Evolutionary conservation across 306 rosid species (phyloP).

Genomic region (Malus asiatica): DNA sequence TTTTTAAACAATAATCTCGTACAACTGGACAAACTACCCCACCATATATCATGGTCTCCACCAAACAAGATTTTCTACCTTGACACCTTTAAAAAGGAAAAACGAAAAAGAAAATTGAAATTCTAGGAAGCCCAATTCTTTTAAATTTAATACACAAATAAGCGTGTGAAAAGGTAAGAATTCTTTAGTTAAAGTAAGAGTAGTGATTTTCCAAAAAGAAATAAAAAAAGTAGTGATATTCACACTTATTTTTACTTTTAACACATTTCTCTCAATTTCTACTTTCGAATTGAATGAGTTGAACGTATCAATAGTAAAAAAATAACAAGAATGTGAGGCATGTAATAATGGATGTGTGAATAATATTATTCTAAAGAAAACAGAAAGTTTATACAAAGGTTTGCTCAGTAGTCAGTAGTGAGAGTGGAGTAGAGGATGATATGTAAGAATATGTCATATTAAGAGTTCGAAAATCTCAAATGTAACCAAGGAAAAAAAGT

Average conservation of each 20-base stretch:
- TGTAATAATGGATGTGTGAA: too few relatives aligned
- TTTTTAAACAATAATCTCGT: not conserved
- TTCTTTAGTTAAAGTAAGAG: not conserved
- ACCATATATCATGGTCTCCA: slow-evolving; percentile 17
- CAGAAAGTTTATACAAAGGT: too few relatives aligned
- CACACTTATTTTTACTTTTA: too few relatives aligned
- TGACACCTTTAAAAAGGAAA: not conserved
- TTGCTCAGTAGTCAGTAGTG: not conserved
- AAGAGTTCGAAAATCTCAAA: too few relatives aligned
- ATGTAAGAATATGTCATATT: not conserved
- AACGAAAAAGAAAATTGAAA: not conserved
- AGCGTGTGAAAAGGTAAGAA: not conserved
- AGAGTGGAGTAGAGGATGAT: not conserved
- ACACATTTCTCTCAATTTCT: accelerated
- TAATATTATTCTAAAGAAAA: not conserved
- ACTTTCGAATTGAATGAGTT: accelerated
- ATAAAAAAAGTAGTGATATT: too few relatives aligned
- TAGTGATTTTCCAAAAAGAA: too few relatives aligned
- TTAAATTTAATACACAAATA: not conserved
- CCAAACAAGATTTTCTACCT: slow-evolving; percentile 11
- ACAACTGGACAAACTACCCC: slow-evolving; percentile 10
- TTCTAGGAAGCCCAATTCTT: not conserved
- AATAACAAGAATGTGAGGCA: too few relatives aligned
- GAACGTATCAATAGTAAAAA: too few relatives aligned
- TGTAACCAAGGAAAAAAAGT: not conserved